These are phyloP conservation scores for Phytophthora meadii DNA, from an alignment of 352 stramenopile genomes.

Conservation along the genomic window DNA sequence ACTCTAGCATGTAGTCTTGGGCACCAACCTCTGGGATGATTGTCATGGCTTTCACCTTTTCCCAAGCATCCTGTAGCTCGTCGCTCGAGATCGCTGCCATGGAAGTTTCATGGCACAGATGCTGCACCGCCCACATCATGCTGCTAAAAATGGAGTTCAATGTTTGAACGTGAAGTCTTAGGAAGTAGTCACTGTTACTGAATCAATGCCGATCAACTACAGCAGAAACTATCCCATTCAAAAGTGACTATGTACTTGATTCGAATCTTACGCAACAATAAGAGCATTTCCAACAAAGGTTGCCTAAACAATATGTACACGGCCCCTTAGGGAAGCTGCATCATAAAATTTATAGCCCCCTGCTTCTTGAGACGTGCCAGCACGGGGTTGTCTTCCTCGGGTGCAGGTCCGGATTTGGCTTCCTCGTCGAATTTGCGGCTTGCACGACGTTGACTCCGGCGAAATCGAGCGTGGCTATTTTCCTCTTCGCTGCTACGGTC, in stretches of 20 bases:
- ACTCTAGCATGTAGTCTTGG: neutral
- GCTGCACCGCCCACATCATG: neutral
- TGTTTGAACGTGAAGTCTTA: neutral
- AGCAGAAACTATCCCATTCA: conserved; percentile 10
- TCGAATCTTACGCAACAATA: conserved; percentile 27
- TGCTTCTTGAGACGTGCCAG: conserved; percentile 81
- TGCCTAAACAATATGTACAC: conserved; percentile 39
- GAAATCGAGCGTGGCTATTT: conserved; percentile 42
- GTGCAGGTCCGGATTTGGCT: conserved; percentile 27
- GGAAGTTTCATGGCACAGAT: neutral
- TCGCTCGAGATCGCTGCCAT: conserved; percentile 72
- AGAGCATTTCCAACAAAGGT: neutral
- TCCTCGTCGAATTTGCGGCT: conserved; percentile 62
- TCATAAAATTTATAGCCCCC: conserved; percentile 87
- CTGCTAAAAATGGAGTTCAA: conserved; percentile 29
- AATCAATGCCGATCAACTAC: neutral
- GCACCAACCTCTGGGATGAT: conserved; percentile 54
- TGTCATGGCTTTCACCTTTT: conserved; percentile 70
- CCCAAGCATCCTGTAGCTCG: conserved; percentile 72
- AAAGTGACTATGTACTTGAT: conserved; percentile 35
- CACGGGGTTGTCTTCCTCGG: conserved; percentile 71
- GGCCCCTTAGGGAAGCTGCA: conserved; percentile 48
- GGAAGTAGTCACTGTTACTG: too few species aligned
- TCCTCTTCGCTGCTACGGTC: conserved; percentile 31
- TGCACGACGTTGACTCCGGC: conserved; percentile 47